A percentile compares a stretch with the other conserved stretches of the same genome.
Conservation (phyloP, 192 early-diverging fungal genomes). For the Mortierella alpina region DNA sequence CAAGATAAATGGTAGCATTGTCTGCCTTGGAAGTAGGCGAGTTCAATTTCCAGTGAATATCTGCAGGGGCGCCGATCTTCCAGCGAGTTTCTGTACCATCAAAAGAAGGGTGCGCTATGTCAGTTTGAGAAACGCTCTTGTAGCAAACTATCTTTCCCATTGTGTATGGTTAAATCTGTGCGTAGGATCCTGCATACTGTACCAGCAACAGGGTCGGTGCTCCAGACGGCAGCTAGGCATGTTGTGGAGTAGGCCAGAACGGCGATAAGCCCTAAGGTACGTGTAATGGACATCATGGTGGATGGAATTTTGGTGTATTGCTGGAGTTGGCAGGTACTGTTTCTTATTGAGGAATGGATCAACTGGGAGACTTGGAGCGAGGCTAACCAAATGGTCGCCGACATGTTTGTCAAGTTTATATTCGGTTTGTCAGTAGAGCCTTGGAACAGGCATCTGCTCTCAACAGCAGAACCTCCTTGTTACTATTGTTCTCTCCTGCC, state of each 20-base stretch:
- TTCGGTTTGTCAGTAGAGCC: too few species aligned
- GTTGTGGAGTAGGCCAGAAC: conserved; percentile 20
- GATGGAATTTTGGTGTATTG: neutral
- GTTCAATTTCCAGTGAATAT: conserved; percentile 20
- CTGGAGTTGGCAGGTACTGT: neutral
- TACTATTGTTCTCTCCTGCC: too few species aligned
- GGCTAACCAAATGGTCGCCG: too few species aligned
- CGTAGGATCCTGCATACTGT: neutral
- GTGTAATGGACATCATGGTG: neutral
- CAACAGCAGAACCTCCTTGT: too few species aligned
- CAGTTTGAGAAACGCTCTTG: neutral
- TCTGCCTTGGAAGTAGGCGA: neutral
- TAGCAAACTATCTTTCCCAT: neutral
- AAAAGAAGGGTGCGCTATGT: neutral
- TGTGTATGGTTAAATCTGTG: neutral
- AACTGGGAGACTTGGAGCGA: too few species aligned
- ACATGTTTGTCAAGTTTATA: too few species aligned
- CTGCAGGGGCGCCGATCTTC: conserved; percentile 10
- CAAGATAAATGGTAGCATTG: conserved; percentile 15
- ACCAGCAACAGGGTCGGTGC: conserved; percentile 24
- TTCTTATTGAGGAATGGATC: too few species aligned
- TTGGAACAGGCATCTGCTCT: too few species aligned
- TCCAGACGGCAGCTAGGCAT: conserved; percentile 7
- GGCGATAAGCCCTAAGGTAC: conserved; percentile 3
- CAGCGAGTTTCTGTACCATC: conserved; percentile 9